Conservation (phyloP, 1,284 basidiomycete species). For the Ustilago nuda region DNA sequence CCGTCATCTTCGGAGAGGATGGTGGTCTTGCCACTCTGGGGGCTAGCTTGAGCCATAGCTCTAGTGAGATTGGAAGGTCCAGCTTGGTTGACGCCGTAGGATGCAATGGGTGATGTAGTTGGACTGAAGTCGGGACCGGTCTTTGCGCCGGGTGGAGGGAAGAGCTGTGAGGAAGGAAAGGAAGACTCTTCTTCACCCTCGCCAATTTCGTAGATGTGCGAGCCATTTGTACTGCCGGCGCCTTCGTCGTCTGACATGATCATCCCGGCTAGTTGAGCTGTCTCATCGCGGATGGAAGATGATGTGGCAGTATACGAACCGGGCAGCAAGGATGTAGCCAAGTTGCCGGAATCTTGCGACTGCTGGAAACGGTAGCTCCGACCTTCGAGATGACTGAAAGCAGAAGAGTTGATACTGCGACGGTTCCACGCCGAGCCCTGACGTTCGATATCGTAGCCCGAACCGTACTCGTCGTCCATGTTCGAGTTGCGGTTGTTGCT, state of each 20-base stretch:
- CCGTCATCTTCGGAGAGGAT: slow-evolving; percentile 32
- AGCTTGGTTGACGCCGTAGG: slow-evolving; percentile 30
- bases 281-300: slow-evolving; percentile 61
- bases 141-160: slow-evolving; percentile 24
- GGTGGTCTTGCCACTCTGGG: slow-evolving; percentile 32
- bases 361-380: slow-evolving; percentile 58
- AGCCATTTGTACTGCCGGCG: slow-evolving; percentile 27
- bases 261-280: slow-evolving; percentile 65
- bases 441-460: slow-evolving; percentile 47
- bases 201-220: slow-evolving; percentile 45
- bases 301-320: slow-evolving; percentile 64
- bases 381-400: slow-evolving; percentile 63
- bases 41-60: slow-evolving; percentile 40
- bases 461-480: slow-evolving; percentile 33
- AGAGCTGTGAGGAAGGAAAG: slow-evolving; percentile 23
- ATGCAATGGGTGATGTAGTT: slow-evolving; percentile 38
- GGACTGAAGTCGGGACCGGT: slow-evolving; percentile 23
- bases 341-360: slow-evolving; percentile 28
- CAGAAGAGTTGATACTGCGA: slow-evolving; percentile 45
- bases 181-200: slow-evolving; percentile 48
- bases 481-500: slow-evolving; percentile 8
- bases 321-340: slow-evolving; percentile 35
- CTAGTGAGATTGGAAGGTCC: slow-evolving; percentile 51
- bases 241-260: slow-evolving; percentile 59
- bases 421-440: slow-evolving; percentile 30